Base-by-base conservation (phyloP, 805 yeast species). In the Candida nemodendra region DNA sequence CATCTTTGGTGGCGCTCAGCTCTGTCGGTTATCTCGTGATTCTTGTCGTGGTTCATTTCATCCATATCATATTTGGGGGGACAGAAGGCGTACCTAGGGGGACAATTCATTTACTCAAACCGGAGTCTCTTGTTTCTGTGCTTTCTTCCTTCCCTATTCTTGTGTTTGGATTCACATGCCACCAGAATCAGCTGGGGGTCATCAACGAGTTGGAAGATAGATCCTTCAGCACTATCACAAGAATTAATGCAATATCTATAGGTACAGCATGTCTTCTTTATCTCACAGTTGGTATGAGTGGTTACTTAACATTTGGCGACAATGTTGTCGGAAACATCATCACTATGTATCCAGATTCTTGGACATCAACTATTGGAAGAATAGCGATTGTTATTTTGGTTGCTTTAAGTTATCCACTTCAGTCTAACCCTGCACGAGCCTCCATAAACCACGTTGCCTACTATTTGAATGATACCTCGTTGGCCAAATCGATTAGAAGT, bases 111-210 rank as follows among this genome's bases (percentile, higher is more conserved):
- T 39, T 69, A 48, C 44, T 78, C 44, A 55, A 59, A 22, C 87
- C 88, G 1, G 51, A 56, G 18, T 60, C 72, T 4, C 56, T 70
- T 12, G 49, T 70, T 0, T 59, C 74, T 3, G 65, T 79, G n/a
- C 69, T 90, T 14, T 72, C 84, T 17, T 79, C 93, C 9, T 78
- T 90, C 57, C 95, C 97, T n/a, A 84, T 90, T 46, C 81, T 89
- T 50, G 91, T 91, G 11, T 90, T 91, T 68, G 96, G 96, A 0
- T 91, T 80, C 62, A 91, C 98, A 0, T 93, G 97, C 53, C 97
- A 91, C 56, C 97, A 91, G 61, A 91, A 91, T 64, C 87, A 87
- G 88, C 88, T 87, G 53, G 79, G 95, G 1, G 76, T 90, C 38
- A 76, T 89, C 38, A 91, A 90, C 53, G 98, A 91, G 64, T 72